phyloP scores from a whole-genome alignment of 2,329 filamentous ascomycete genomes.

The Fulvia fulva region DNA sequence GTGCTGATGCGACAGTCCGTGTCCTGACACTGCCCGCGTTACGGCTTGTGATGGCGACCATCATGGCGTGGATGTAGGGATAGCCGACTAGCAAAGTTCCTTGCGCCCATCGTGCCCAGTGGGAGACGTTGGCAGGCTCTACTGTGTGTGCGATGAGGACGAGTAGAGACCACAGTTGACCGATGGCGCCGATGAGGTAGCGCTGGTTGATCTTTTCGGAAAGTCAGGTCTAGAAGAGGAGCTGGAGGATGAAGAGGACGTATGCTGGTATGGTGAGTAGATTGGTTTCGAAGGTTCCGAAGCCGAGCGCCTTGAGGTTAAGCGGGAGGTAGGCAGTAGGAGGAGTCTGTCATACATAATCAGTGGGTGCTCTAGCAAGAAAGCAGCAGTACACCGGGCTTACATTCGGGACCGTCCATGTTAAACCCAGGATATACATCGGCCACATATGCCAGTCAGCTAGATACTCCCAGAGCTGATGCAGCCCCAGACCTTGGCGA shows the following conservation, averaged over 20 bases:
- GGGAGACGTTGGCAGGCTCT: conserved; percentile 31
- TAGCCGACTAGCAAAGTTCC: conserved; percentile 39
- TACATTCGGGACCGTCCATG: conserved; percentile 12
- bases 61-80: conserved; percentile 52
- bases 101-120: conserved; percentile 37
- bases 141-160: conserved; percentile 37
- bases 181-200: conserved; percentile 46
- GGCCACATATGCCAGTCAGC: conserved; percentile 15
- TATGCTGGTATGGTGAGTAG: conserved; percentile 43
- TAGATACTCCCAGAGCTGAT: neutral
- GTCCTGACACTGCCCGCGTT: conserved; percentile 61
- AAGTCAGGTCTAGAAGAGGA: conserved; percentile 47
- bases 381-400: neutral
- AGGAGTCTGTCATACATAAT: conserved; percentile 23
- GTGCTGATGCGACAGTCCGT: conserved; percentile 58
- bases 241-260: conserved; percentile 48
- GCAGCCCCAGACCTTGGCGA: neutral
- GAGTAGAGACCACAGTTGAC: conserved; percentile 42
- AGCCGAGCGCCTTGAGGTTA: conserved; percentile 38
- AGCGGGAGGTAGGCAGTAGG: conserved; percentile 39
- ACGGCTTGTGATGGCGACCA: conserved; percentile 58
- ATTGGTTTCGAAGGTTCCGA: conserved; percentile 42
- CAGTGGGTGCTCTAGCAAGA: neutral
- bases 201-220: conserved; percentile 51
- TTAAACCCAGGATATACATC: conserved; percentile 18